These are phyloP conservation scores for Yarrowia deformans DNA, from an alignment of 805 yeast species.

Conservation along the genomic window DNA sequence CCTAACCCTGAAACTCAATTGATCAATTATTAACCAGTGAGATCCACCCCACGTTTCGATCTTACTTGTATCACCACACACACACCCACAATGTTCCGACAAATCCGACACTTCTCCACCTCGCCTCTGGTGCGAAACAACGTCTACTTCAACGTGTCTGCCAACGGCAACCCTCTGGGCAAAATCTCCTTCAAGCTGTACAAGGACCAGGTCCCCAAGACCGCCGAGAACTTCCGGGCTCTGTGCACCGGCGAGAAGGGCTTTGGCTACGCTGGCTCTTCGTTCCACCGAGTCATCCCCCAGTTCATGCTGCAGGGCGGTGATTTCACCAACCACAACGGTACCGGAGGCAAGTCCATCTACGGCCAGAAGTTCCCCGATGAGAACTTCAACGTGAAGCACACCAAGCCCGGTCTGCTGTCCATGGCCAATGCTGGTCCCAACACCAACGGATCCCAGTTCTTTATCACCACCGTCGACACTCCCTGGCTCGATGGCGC, in stretches of 20 bases:
- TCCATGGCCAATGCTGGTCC: slow-evolving; percentile 99
- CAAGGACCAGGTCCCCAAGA: slow-evolving; percentile 88
- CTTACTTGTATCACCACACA: background rate
- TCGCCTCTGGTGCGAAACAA: slow-evolving; percentile 45
- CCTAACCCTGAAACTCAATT: slow-evolving; percentile 12
- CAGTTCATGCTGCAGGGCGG: slow-evolving; percentile 97
- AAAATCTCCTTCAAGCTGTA: slow-evolving; percentile 83
- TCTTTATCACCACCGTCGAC: slow-evolving; percentile 90
- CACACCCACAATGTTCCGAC: slow-evolving; percentile 16
- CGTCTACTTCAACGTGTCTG: slow-evolving; percentile 81
- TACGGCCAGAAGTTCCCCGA: slow-evolving; percentile 78
- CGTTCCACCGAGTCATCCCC: slow-evolving; percentile 97
- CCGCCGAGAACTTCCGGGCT: slow-evolving; percentile 95
- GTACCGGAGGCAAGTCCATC: slow-evolving; percentile 90
- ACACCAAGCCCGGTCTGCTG: slow-evolving; percentile 79
- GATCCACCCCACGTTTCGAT: background rate
- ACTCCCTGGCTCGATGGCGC: slow-evolving; percentile 91
- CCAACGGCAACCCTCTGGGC: slow-evolving; percentile 77
- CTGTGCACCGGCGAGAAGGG: slow-evolving; percentile 95
- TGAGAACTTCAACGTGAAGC: slow-evolving; percentile 76
- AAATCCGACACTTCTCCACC: slow-evolving; percentile 37
- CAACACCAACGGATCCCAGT: slow-evolving; percentile 97
- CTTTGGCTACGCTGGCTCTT: slow-evolving; percentile 81
- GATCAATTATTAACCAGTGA: background rate
- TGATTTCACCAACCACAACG: slow-evolving; percentile 85